phyloP scores from a whole-genome alignment of 495 filamentous ascomycete genomes.

The Lasiosphaeris hirsuta region DNA sequence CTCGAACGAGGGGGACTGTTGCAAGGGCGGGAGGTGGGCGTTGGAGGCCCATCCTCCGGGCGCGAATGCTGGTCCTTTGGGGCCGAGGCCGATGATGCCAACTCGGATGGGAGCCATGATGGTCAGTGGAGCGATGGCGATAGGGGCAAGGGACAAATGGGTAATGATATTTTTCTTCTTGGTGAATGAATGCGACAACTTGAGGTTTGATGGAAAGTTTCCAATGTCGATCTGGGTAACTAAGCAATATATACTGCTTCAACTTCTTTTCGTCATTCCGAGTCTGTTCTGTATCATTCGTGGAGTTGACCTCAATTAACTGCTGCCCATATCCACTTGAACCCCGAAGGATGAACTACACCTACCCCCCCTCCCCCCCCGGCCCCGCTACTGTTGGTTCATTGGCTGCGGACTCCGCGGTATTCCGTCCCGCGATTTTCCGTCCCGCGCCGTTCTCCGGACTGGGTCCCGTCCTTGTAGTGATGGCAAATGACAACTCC shows the following conservation, averaged over 20 bases:
- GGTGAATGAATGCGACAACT: too few species aligned
- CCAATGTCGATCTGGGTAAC: too few species aligned
- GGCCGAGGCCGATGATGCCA: constrained; percentile 43
- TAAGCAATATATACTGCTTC: too few species aligned
- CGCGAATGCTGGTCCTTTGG: neutral
- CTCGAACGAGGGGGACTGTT: constrained; percentile 35
- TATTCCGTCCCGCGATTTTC: neutral
- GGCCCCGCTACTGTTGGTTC: too few species aligned
- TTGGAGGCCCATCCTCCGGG: constrained; percentile 38
- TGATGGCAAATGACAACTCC: neutral
- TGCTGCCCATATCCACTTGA: neutral
- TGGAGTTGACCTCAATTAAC: neutral
- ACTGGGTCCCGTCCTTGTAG: neutral
- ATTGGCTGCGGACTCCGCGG: neutral
- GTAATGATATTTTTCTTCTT: too few species aligned
- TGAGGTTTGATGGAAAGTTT: neutral
- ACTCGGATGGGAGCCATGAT: constrained; percentile 6
- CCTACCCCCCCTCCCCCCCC: too few species aligned
- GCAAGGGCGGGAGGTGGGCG: constrained; percentile 45
- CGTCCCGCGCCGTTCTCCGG: too few species aligned
- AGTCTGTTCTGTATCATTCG: neutral
- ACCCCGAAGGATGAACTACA: neutral
- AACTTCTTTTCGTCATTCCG: neutral
- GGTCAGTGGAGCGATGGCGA: too few species aligned
- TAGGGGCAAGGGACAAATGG: too few species aligned